Conservation (phyloP, 345 rosid genomes). For the Populus alba region DNA sequence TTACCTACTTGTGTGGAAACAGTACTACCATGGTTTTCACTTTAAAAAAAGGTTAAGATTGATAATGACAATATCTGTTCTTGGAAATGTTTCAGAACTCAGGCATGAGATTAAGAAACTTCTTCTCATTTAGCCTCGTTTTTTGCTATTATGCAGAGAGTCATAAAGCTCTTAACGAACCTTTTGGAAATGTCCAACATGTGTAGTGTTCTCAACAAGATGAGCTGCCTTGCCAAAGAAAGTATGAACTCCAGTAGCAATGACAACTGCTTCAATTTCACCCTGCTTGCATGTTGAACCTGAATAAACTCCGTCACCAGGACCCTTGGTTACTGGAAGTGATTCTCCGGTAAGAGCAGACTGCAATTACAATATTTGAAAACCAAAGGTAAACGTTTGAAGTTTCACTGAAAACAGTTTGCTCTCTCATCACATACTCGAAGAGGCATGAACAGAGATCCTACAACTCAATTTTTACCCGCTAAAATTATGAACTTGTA, state of each 20-base stretch:
- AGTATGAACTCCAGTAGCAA: slow-evolving; percentile 43
- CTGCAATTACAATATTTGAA: slow-evolving; percentile 16
- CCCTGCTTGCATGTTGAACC: slow-evolving; percentile 52
- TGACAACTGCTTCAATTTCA: slow-evolving; percentile 38
- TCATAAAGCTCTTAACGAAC: neutral
- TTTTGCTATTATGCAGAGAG: neutral
- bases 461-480: neutral
- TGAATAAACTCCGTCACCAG: slow-evolving; percentile 32
- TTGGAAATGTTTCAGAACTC: too few relatives aligned
- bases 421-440: too few relatives aligned
- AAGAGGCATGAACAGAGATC: neutral
- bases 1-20: neutral
- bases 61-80: neutral
- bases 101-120: neutral
- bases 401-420: neutral
- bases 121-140: neutral
- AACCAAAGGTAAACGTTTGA: neutral
- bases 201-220: slow-evolving; percentile 39
- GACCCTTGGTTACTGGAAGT: slow-evolving; percentile 40
- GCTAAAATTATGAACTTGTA: neutral
- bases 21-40: neutral
- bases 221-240: slow-evolving; percentile 46
- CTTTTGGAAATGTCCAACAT: slow-evolving; percentile 40
- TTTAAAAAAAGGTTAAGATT: neutral
- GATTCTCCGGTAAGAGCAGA: slow-evolving; percentile 60